phyloP scores from a whole-genome alignment of 331 rosid species.

The Rhamnella rubrinervis region DNA sequence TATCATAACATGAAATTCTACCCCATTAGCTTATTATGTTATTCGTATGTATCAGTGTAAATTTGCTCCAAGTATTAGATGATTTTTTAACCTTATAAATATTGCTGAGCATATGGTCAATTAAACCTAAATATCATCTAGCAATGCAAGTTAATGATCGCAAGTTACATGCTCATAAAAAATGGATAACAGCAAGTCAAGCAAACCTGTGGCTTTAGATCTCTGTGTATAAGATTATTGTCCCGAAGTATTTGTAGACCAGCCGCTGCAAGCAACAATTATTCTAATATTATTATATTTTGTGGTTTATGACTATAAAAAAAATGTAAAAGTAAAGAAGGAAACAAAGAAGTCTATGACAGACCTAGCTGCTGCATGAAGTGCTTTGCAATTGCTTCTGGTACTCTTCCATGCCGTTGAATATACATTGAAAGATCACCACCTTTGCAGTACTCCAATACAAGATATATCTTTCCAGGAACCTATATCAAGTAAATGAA shows the following conservation, averaged over 20 bases:
- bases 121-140: conserved; percentile 1
- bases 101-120: neutral
- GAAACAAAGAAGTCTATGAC: conserved; percentile 23
- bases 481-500: conserved; percentile 46
- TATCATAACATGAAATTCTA: neutral
- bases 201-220: conserved; percentile 93
- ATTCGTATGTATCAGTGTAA: neutral
- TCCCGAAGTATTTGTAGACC: conserved; percentile 93
- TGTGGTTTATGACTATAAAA: conserved; percentile 1
- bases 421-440: conserved; percentile 90
- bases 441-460: conserved; percentile 90
- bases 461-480: conserved; percentile 95
- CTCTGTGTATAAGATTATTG: conserved; percentile 90
- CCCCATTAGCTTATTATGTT: neutral
- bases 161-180: too few species aligned
- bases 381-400: conserved; percentile 81
- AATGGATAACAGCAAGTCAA: conserved; percentile 4
- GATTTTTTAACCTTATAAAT: conserved; percentile 7
- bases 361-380: conserved; percentile 96
- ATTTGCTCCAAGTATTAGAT: neutral
- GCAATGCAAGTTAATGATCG: neutral
- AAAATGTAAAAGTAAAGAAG: neutral
- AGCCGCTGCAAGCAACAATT: conserved; percentile 63
- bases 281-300: conserved; percentile 14
- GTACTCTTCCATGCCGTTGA: conserved; percentile 81